Conservation (phyloP, 257 asterid genomes). For the Euphrasia confusa region DNA sequence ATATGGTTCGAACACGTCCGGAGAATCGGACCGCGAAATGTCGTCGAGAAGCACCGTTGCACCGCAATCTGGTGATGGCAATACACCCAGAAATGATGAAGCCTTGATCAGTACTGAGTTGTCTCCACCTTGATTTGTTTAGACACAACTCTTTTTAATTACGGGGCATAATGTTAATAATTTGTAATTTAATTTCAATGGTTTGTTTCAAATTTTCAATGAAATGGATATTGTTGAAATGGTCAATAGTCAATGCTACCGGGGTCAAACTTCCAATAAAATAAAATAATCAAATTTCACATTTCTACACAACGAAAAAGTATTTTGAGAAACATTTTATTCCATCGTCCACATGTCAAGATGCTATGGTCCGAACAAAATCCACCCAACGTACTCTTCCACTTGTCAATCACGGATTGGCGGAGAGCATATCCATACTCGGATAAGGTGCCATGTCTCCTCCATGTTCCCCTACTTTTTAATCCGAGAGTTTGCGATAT, state of each 20-base stretch:
- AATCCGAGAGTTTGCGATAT: neutral
- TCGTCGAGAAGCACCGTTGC: too few relatives aligned
- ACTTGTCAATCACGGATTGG: constrained; percentile 17
- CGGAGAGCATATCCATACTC: constrained; percentile 22
- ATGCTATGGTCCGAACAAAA: constrained; percentile 2
- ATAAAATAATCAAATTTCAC: too few relatives aligned
- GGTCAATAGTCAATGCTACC: too few relatives aligned
- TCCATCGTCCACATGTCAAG: constrained; percentile 21
- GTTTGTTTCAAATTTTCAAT: too few relatives aligned
- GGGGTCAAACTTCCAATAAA: neutral
- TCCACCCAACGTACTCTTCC: constrained; percentile 12
- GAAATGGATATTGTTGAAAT: too few relatives aligned
- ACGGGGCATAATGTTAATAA: too few relatives aligned
- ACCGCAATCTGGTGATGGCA: neutral
- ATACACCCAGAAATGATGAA: neutral
- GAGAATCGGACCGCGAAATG: neutral
- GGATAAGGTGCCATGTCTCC: constrained; percentile 21
- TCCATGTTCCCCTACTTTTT: neutral
- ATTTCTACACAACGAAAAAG: too few relatives aligned
- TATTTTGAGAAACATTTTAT: neutral
- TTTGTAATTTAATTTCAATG: too few relatives aligned
- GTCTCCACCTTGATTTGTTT: too few relatives aligned
- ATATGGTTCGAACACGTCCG: neutral
- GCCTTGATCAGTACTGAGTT: neutral
- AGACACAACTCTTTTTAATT: too few relatives aligned